phyloP scores from a whole-genome alignment of 352 stramenopile genomes.

The Stramenopiles sp. region DNA sequence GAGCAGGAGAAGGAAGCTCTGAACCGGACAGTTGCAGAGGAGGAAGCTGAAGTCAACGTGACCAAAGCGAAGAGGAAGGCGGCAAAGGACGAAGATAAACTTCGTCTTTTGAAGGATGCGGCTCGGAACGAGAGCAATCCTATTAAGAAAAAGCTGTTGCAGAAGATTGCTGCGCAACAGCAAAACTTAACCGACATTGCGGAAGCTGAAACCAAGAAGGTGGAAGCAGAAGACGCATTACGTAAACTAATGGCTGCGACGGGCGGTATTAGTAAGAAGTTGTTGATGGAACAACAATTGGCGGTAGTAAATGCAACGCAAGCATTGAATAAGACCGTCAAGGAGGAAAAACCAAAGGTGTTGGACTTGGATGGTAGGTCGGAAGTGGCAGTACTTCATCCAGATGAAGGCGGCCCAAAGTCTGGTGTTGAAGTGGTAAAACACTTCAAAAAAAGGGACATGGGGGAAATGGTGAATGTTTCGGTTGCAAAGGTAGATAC shows the following conservation, averaged over 20 bases:
- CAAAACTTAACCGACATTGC: constrained; percentile 3
- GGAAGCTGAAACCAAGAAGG: constrained; percentile 7
- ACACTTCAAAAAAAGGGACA: constrained; percentile 4
- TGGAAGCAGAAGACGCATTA: not conserved
- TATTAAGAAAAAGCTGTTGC: not conserved
- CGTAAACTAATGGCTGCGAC: constrained; percentile 1
- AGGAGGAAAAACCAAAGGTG: not conserved
- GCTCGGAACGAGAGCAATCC: constrained; percentile 6
- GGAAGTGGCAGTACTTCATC: not conserved
- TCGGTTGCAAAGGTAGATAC: not conserved
- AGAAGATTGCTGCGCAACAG: constrained; percentile 5
- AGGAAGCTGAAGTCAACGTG: not conserved
- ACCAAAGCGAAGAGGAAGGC: constrained; percentile 3
- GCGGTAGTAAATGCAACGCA: not conserved
- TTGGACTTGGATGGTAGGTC: not conserved
- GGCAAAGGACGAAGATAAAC: constrained; percentile 3
- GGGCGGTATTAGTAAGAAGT: constrained; percentile 1
- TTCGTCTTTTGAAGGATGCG: not conserved
- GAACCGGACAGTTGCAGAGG: constrained; percentile 1
- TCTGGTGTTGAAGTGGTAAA: not conserved
- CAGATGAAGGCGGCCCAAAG: not conserved
- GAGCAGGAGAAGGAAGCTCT: not conserved
- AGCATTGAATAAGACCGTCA: not conserved
- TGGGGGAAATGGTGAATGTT: not conserved
- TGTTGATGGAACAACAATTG: not conserved